phyloP scores from a whole-genome alignment of 371 early-diverging fungal species.

The Mortierella sp. region DNA sequence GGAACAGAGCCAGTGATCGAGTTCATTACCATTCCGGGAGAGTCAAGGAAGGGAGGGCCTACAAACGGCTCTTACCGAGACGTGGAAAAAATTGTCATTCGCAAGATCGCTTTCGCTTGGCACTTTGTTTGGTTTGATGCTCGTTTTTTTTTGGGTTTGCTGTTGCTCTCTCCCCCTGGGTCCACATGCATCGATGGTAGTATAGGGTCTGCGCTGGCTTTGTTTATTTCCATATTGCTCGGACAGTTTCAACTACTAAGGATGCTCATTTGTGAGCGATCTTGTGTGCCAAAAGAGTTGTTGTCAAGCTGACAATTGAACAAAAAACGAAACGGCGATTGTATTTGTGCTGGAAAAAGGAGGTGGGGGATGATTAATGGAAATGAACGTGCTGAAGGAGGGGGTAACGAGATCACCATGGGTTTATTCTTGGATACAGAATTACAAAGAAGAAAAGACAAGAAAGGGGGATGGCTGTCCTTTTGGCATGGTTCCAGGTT shows the following conservation, averaged over 20 bases:
- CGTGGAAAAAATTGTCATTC: constrained; percentile 1
- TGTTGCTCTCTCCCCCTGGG: too few species aligned
- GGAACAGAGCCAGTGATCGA: neutral
- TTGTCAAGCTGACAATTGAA: too few species aligned
- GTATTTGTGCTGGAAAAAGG: neutral
- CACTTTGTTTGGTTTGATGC: too few species aligned
- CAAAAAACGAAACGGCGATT: neutral
- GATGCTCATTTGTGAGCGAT: constrained; percentile 4
- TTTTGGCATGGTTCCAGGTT: neutral
- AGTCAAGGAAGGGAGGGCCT: too few species aligned
- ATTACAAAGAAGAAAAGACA: neutral
- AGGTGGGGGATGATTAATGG: neutral
- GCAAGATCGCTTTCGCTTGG: neutral
- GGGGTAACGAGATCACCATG: neutral
- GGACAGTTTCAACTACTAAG: neutral
- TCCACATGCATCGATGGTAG: too few species aligned
- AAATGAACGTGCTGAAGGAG: neutral
- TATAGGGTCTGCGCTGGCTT: neutral
- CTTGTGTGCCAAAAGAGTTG: neutral
- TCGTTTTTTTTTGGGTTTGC: too few species aligned
- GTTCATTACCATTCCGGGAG: neutral
- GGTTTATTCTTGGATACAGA: neutral
- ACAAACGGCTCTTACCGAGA: too few species aligned
- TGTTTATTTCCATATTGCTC: neutral
- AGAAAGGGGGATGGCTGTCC: neutral